Conservation (phyloP, 768 basidiomycete species). For the Boletus sp. region DNA sequence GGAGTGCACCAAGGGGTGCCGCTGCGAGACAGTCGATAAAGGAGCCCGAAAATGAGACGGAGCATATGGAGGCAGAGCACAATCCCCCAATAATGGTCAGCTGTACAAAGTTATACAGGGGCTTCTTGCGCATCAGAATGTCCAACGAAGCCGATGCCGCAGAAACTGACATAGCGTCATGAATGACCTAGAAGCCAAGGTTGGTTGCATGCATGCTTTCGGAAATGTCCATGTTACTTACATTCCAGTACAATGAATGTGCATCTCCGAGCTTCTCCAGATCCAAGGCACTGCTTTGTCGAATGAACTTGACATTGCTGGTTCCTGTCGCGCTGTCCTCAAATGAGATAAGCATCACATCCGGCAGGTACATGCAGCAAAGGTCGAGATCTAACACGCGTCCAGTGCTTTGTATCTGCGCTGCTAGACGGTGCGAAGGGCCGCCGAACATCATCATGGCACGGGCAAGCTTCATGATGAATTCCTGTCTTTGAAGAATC, state of each 20-base stretch:
- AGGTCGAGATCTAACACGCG: constrained; percentile 72
- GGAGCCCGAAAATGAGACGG: constrained; percentile 66
- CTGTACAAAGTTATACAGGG: constrained; percentile 59
- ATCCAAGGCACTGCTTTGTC: constrained; percentile 68
- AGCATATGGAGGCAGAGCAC: constrained; percentile 73
- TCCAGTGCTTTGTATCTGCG: constrained; percentile 77
- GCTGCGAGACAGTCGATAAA: constrained; percentile 73
- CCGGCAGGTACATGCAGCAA: constrained; percentile 71
- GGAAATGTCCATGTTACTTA: constrained; percentile 22
- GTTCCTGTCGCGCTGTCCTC: constrained; percentile 79
- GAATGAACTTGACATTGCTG: constrained; percentile 75
- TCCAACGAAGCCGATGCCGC: constrained; percentile 72
- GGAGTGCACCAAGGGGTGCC: constrained; percentile 72
- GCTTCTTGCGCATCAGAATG: constrained; percentile 62
- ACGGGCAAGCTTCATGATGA: constrained; percentile 78
- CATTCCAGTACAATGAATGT: constrained; percentile 73
- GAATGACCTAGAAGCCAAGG: constrained; percentile 57
- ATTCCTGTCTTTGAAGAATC: constrained; percentile 77
- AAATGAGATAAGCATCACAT: constrained; percentile 77
- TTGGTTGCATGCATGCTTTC: not conserved
- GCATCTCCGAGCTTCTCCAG: constrained; percentile 72
- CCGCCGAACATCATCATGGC: constrained; percentile 91
- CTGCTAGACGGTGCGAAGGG: constrained; percentile 76
- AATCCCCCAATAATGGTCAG: constrained; percentile 70
- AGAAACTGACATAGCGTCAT: constrained; percentile 72